These are phyloP conservation scores for Cryphonectria carpinicola DNA, from an alignment of 2,329 filamentous ascomycete genomes.

Conservation along the genomic window DNA sequence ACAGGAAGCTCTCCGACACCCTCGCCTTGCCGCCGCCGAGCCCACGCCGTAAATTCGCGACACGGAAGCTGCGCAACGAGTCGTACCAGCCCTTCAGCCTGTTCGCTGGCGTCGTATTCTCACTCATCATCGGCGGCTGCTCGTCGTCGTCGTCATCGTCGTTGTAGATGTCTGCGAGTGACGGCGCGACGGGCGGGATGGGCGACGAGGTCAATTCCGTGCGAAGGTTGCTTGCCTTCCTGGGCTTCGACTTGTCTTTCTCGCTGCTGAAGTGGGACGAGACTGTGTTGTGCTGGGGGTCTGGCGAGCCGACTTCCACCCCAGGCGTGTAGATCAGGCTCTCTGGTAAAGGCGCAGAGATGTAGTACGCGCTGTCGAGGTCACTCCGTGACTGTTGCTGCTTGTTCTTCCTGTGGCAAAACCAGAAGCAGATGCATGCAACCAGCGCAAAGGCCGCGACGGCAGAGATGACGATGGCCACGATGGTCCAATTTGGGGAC, in stretches of 20 bases:
- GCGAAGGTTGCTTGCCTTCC: slow-evolving; percentile 25
- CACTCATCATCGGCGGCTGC: neutral
- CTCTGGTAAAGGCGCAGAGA: slow-evolving; percentile 2
- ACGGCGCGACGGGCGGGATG: slow-evolving; percentile 13
- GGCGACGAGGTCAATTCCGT: slow-evolving; percentile 21
- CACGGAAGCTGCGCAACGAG: slow-evolving; percentile 25
- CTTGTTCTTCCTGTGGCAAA: slow-evolving; percentile 35
- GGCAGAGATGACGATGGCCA: slow-evolving; percentile 50
- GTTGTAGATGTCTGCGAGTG: slow-evolving; percentile 11
- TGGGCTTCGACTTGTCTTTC: slow-evolving; percentile 22
- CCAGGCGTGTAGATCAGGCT: slow-evolving; percentile 18
- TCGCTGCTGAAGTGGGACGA: neutral
- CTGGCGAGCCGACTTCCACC: neutral
- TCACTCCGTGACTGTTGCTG: slow-evolving; percentile 23
- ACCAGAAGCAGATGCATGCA: slow-evolving; percentile 38
- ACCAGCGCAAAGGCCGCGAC: slow-evolving; percentile 43
- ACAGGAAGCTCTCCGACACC: slow-evolving; percentile 33
- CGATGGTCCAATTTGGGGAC: slow-evolving; percentile 39
- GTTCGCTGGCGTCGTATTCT: slow-evolving; percentile 5
- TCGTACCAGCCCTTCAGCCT: slow-evolving; percentile 24
- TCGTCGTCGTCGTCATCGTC: neutral
- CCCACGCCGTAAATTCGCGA: slow-evolving; percentile 18
- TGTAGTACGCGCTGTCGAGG: slow-evolving; percentile 24
- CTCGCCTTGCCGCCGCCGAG: slow-evolving; percentile 30
- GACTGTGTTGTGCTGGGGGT: neutral